phyloP scores from a whole-genome alignment of 2,329 filamentous ascomycete genomes.

The Talaromyces sp. region DNA sequence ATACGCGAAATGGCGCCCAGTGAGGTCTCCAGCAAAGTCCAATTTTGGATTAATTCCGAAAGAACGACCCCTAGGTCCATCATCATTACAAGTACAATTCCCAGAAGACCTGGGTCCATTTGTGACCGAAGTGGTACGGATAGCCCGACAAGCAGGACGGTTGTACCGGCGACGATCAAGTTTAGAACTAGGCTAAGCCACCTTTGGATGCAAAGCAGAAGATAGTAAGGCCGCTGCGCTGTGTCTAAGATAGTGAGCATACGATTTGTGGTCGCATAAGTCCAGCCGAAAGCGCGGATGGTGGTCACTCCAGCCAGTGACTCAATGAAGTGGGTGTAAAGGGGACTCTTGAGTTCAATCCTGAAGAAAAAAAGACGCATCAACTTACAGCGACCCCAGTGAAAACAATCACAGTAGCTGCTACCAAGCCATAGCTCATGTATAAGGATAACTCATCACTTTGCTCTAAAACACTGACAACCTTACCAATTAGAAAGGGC shows the following conservation, averaged over 20 bases:
- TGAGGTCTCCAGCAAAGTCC: constrained; percentile 59
- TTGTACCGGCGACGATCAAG: constrained; percentile 47
- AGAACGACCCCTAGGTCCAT: constrained; percentile 50
- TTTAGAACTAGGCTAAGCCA: constrained; percentile 50
- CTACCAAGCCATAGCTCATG: not conserved
- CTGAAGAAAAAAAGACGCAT: no score
- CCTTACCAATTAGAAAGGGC: not conserved
- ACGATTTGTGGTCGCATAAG: not conserved
- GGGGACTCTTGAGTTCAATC: constrained; percentile 23
- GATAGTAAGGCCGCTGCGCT: constrained; percentile 50
- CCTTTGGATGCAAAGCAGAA: constrained; percentile 49
- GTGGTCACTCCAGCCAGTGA: constrained; percentile 17
- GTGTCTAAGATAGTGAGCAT: constrained; percentile 37
- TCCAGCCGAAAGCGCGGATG: constrained; percentile 21
- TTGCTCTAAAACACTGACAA: not conserved
- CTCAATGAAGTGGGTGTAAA: constrained; percentile 24
- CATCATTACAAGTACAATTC: constrained; percentile 51
- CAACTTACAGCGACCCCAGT: not conserved
- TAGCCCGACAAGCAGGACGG: constrained; percentile 46
- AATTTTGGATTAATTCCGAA: constrained; percentile 50
- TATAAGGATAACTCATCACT: not conserved
- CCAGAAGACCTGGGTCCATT: constrained; percentile 47
- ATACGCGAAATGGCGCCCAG: constrained; percentile 59
- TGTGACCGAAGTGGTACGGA: constrained; percentile 40
- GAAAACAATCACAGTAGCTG: not conserved